Base-by-base conservation (phyloP, 2,329 filamentous ascomycete species). In the Pseudogymnoascus sp. region DNA sequence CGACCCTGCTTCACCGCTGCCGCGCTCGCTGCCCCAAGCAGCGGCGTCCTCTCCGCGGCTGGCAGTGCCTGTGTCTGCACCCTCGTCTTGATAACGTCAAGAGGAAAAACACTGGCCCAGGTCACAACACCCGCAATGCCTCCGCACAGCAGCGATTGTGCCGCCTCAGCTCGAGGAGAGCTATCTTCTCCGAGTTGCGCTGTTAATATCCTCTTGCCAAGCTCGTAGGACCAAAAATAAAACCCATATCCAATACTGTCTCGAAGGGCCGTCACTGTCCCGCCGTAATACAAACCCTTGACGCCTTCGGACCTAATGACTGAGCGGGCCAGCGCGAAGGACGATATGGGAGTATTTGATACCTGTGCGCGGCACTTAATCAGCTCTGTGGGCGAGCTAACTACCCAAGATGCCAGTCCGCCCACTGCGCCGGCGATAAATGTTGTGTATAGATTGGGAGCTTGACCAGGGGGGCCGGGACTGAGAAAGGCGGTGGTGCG, bases 221-320 rank as follows among this genome's bases (percentile, higher is more conserved):
- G 77, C 74, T 95, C 89, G 70, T 97, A 97, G 1, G 88, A 88
- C 89, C 89, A 96, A 73, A 97, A 97, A 71, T 97, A 97, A 74
- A 97, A 97, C 0, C 92, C 93, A 75, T 97, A 97, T n/a, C 93
- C 93, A 61, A 97, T 83, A 62, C 88, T 87, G 74, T 97, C 93
- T 58, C 93, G 81, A 39, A 93, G 71, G 60, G 88, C 90, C 0
- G 93, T 97, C 14, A 97, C 85, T 0, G 77, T 79, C 18, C 93
- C 93, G 18, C 92, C 93, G 64, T 86, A 82, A 71, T 96, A 97
- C 20, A 97, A 74, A 0, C 92, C 92, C 38, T 80, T 78, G 3
- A 90, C 61, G 0, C 87, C 78, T 3, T 87, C 84, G 1, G 72
- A 75, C 36, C 74, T 78, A 68, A 86, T 77, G 25, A 90, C 83